Conservation (phyloP, 2,329 filamentous ascomycete species). For the Calonectria pseudoturangicola region DNA sequence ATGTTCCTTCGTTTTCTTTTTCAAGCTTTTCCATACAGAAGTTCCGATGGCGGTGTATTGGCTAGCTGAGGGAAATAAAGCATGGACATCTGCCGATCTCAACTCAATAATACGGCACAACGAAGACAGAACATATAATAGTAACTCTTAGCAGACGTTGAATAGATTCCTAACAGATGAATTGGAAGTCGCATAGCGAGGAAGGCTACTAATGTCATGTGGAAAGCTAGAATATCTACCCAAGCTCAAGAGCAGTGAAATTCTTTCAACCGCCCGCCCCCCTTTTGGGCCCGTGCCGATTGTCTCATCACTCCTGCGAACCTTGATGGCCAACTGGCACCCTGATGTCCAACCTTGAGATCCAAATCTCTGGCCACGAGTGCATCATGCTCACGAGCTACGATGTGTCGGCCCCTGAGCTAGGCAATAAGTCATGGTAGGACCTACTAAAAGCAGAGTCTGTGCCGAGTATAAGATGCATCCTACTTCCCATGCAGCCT, state of each 20-base stretch:
- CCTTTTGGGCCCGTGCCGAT: neutral
- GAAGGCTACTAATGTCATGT: too few relatives aligned
- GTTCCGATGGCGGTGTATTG: too few relatives aligned
- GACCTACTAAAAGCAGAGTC: neutral
- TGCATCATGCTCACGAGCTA: neutral
- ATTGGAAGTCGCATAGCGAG: too few relatives aligned
- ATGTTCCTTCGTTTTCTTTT: too few relatives aligned
- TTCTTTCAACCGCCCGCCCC: neutral
- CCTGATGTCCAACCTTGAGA: conserved; percentile 8
- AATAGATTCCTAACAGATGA: too few relatives aligned
- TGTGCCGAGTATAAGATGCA: conserved; percentile 8
- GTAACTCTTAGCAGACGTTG: too few relatives aligned
- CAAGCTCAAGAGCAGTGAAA: neutral
- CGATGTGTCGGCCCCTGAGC: neutral
- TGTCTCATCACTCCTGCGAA: neutral
- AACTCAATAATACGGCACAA: too few relatives aligned
- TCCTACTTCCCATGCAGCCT: neutral
- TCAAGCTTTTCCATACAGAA: too few relatives aligned
- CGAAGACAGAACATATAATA: too few relatives aligned
- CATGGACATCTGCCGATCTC: too few relatives aligned
- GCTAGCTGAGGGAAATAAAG: too few relatives aligned
- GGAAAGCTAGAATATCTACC: neutral
- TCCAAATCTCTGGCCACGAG: neutral
- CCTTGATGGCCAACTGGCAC: neutral
- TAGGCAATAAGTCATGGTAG: neutral